Conservation (phyloP, 176 grass and related monocot species). For the Miscanthus lutarioriparius region DNA sequence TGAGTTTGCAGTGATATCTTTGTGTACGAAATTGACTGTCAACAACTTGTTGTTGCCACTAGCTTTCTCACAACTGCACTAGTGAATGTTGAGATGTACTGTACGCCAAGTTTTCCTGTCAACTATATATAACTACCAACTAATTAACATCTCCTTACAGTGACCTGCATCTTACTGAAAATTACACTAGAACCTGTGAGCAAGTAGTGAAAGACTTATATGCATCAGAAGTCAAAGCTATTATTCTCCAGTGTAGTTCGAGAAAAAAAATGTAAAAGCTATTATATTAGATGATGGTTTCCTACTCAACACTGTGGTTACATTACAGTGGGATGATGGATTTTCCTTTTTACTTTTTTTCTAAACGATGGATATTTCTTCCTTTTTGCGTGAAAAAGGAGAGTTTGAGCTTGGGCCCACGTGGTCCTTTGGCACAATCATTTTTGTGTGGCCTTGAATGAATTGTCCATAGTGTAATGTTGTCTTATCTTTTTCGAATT, state of each 20-base stretch:
- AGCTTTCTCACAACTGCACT: neutral
- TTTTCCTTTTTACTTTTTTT: neutral
- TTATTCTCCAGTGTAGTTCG: neutral
- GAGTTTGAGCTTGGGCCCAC: neutral
- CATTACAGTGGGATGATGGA: neutral
- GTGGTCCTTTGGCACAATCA: neutral
- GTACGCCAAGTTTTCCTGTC: neutral
- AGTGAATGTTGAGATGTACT: slow-evolving; percentile 2
- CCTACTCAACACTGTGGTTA: neutral
- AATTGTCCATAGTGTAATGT: neutral
- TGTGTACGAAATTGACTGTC: neutral
- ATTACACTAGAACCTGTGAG: neutral
- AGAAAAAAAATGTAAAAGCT: neutral
- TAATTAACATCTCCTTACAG: neutral
- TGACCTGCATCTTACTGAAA: neutral
- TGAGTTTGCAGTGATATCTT: neutral
- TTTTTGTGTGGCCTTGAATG: slow-evolving; percentile 15
- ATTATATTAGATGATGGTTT: neutral
- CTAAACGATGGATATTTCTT: neutral
- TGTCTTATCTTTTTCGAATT: neutral
- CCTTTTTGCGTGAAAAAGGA: slow-evolving; percentile 10
- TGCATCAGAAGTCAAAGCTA: neutral
- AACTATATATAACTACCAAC: neutral
- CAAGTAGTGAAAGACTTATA: neutral
- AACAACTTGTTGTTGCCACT: neutral